phyloP scores from a whole-genome alignment of 140 eudicot species.

The Flaveria floridana region DNA sequence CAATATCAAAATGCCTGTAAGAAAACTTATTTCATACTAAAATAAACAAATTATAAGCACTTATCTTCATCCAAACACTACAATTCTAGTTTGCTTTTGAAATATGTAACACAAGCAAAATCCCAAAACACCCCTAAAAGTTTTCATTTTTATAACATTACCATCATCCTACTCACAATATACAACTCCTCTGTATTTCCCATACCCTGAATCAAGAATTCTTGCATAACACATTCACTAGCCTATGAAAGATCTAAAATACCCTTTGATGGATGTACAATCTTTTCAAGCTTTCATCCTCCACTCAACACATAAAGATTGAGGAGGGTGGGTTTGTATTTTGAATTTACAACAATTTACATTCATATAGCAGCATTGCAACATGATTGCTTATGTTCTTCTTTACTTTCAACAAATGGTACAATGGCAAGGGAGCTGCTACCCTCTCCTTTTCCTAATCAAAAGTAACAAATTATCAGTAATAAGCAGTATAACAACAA shows the following conservation, averaged over 20 bases:
- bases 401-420: constrained; percentile 28
- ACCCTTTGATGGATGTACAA: constrained; percentile 11
- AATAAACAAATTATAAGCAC: not conserved
- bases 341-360: constrained; percentile 29
- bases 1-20: not conserved
- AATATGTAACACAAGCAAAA: not conserved
- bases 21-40: not conserved
- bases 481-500: not conserved
- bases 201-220: not conserved
- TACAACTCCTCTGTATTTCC: constrained; percentile 9
- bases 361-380: constrained; percentile 13
- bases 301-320: constrained; percentile 23
- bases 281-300: constrained; percentile 24
- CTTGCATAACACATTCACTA: constrained; percentile 17
- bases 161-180: not conserved
- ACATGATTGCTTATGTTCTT: constrained; percentile 13
- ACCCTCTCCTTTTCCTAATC: constrained; percentile 31
- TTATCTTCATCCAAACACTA: constrained; percentile 11
- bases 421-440: constrained; percentile 24
- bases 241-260: constrained; percentile 14
- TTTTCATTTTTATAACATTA: not conserved
- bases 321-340: constrained; percentile 15
- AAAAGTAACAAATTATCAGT: constrained; percentile 2
- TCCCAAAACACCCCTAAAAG: not conserved
- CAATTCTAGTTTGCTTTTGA: not conserved